These are phyloP conservation scores for Trichosporon ovoides DNA, from an alignment of 1,284 basidiomycete genomes.

Conservation along the genomic window DNA sequence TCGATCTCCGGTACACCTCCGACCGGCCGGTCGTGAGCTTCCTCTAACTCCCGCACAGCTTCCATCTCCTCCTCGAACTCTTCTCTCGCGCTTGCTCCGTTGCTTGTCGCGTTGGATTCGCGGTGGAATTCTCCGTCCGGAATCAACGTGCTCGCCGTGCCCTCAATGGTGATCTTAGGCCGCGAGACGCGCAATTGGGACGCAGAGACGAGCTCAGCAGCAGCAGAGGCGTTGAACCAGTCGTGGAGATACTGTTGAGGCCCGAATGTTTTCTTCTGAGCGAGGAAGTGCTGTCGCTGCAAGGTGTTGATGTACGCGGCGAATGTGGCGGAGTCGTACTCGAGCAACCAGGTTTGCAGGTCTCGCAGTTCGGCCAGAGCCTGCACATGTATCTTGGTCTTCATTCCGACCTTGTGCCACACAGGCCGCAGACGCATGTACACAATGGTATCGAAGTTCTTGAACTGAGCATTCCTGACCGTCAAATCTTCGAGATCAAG, in stretches of 20 bases:
- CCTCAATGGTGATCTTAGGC: slow-evolving; percentile 47
- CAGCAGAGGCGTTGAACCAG: slow-evolving; percentile 58
- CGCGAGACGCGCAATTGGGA: slow-evolving; percentile 39
- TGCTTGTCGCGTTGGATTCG: slow-evolving; percentile 21
- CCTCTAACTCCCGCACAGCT: slow-evolving; percentile 34
- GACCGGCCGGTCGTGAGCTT: slow-evolving; percentile 11
- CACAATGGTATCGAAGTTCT: slow-evolving; percentile 85
- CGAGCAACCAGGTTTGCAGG: slow-evolving; percentile 80
- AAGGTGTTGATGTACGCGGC: slow-evolving; percentile 88
- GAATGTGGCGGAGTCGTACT: slow-evolving; percentile 87
- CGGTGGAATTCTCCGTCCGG: slow-evolving; percentile 14
- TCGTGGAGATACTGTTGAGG: slow-evolving; percentile 42
- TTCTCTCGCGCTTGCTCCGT: slow-evolving; percentile 15
- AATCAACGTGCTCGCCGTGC: slow-evolving; percentile 66
- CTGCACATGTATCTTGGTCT: slow-evolving; percentile 83
- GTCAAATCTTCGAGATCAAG: slow-evolving; percentile 91
- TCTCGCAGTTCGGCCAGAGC: slow-evolving; percentile 82
- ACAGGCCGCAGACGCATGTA: slow-evolving; percentile 84
- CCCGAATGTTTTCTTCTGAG: slow-evolving; percentile 38
- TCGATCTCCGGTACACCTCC: slow-evolving; percentile 27
- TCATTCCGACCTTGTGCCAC: slow-evolving; percentile 92
- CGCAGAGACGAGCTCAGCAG: slow-evolving; percentile 71
- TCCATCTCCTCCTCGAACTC: slow-evolving; percentile 43
- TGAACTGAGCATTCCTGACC: slow-evolving; percentile 90
- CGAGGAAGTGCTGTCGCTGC: slow-evolving; percentile 42